A percentile compares a stretch with the other conserved stretches of the same genome.
Conservation (phyloP, 768 basidiomycete species). For the Daedaleopsis sinensis region DNA sequence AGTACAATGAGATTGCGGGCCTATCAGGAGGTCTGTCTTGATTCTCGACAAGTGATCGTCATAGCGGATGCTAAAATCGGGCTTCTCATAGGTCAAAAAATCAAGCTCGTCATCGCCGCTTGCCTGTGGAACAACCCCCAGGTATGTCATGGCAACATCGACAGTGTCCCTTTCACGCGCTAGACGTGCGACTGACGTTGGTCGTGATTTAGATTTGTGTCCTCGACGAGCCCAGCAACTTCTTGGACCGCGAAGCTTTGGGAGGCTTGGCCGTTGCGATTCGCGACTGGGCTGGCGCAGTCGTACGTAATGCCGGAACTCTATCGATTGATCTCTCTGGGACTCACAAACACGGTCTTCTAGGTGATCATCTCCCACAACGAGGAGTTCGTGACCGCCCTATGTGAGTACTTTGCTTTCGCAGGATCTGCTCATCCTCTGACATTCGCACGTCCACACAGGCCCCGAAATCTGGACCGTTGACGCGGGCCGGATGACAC, state of each 20-base stretch:
- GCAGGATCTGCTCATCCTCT: not conserved
- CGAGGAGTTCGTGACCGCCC: constrained; percentile 79
- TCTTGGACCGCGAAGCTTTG: constrained; percentile 94
- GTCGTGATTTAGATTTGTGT: constrained; percentile 57
- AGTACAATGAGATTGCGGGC: constrained; percentile 96
- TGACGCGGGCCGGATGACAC: constrained; percentile 80
- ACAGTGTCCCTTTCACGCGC: not conserved
- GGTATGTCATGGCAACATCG: constrained; percentile 40
- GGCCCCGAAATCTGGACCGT: constrained; percentile 96
- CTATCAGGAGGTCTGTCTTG: constrained; percentile 77
- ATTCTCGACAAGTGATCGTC: not conserved
- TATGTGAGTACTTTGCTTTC: constrained; percentile 58
- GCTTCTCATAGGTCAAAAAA: constrained; percentile 77
- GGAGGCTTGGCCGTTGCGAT: constrained; percentile 96
- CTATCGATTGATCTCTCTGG: constrained; percentile 15
- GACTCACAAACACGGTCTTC: constrained; percentile 21
- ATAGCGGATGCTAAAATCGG: constrained; percentile 4
- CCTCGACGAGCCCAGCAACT: constrained; percentile 93
- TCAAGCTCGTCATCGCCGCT: constrained; percentile 93
- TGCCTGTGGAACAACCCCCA: constrained; percentile 97
- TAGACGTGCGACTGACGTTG: constrained; percentile 15
- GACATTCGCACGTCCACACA: constrained; percentile 28
- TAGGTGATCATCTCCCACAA: constrained; percentile 97
- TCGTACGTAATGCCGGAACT: constrained; percentile 48
- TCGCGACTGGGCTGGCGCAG: constrained; percentile 91